These are phyloP conservation scores for Mycena amicta DNA, from an alignment of 768 basidiomycete genomes.

Conservation along the genomic window DNA sequence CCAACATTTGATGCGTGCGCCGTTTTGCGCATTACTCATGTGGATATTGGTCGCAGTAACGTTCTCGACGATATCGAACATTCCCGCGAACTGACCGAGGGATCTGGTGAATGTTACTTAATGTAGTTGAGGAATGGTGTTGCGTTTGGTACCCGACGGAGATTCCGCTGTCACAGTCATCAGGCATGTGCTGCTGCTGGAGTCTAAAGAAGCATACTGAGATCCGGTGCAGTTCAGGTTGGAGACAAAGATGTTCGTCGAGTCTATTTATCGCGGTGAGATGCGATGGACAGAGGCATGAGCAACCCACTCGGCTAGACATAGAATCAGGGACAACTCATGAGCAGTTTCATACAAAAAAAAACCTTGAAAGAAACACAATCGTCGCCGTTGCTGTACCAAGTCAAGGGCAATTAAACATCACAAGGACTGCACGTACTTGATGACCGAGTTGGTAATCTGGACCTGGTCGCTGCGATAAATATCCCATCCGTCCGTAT, in stretches of 20 bases:
- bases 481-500: conserved; percentile 69
- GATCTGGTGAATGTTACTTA: conserved; percentile 42
- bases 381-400: conserved; percentile 49
- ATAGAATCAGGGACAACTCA: background rate
- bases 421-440: conserved; percentile 6
- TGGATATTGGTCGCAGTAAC: conserved; percentile 57
- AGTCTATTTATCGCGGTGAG: conserved; percentile 26
- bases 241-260: conserved; percentile 59
- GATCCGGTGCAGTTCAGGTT: conserved; percentile 64
- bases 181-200: background rate
- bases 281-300: background rate
- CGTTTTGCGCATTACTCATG: conserved; percentile 66
- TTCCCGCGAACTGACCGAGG: conserved; percentile 54
- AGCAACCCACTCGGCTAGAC: no score
- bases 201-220: conserved; percentile 40
- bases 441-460: conserved; percentile 52
- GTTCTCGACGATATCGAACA: conserved; percentile 65
- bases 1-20: conserved; percentile 70
- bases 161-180: conserved; percentile 38
- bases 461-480: conserved; percentile 56
- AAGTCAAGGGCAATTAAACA: background rate
- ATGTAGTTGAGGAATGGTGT: no score
- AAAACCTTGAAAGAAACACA: conserved; percentile 64
- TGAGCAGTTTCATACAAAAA: conserved; percentile 18
- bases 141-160: conserved; percentile 32